Base-by-base conservation (phyloP, 768 basidiomycete genomes). In the Hygrocybe coccinea region DNA sequence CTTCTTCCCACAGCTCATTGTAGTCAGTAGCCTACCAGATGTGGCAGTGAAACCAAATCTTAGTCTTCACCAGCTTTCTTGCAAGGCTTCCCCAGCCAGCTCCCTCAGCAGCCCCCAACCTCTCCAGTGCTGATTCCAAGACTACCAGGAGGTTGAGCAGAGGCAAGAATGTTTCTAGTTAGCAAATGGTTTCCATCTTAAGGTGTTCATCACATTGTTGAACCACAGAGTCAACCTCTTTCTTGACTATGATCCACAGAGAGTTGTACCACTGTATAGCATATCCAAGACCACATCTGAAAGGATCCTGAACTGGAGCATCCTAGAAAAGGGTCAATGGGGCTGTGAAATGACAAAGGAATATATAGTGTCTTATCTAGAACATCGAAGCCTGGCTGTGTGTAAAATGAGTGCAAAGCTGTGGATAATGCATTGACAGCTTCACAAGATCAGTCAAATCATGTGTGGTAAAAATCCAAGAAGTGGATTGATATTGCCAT, bases 371-470 rank as follows among this genome's bases (percentile, higher is more conserved):
- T 48, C 1, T 17, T 7, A 36, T 66, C 59, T 0, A 59, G 4
- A 0, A 65, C 29, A 1, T 38, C 17, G 43, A 61, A 73, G 0
- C 69, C 69, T 1, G 66, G 62, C 14, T 59, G 46, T 6, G 34
- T 50, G 39, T 76, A 74, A 39, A 69, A 68, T 0, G 59, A 62
- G 21, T 64, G 66, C 2, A 74, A 58, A 0, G 69, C 66, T 11
- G 44, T 37, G 0, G 71, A 59, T 25, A 70, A 38, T 1, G 63
- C 69, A 39, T 66, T 63, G 36, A 74, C 60, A 2, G 72, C 72
- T 52, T 76, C 66, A n/a, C 72, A 74, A 0, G 74, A 72, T 0
- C 63, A 57, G 51, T 75, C 67, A 41, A 75, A 76, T 1, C 74
- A 55, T 1, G 67, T 62, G 0, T 45, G 52, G 51, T 72, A 74